Conservation (phyloP, 257 asterid genomes). For the Petunia secreta region DNA sequence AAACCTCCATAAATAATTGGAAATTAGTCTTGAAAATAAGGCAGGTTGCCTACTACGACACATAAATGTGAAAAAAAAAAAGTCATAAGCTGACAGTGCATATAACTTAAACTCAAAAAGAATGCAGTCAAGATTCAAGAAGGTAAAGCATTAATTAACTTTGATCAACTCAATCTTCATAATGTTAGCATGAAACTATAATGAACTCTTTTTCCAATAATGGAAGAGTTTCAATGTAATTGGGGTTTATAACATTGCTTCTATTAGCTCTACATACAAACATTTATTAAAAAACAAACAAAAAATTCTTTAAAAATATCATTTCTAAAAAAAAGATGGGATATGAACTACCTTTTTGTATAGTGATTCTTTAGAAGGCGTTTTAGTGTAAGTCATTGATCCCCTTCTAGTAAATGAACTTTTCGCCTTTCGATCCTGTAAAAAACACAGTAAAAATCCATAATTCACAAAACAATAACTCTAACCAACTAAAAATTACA, state of each 20-base stretch:
- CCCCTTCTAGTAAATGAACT: constrained; percentile 79
- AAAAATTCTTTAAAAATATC: neutral
- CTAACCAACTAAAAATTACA: neutral
- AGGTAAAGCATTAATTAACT: constrained; percentile 3
- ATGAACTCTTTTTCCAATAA: neutral
- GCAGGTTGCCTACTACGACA: no score
- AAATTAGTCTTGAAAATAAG: no score
- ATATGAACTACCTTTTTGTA: constrained; percentile 62
- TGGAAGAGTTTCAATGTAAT: neutral
- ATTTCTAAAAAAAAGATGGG: neutral
- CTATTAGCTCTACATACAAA: neutral
- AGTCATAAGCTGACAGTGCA: no score
- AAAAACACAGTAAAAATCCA: constrained; percentile 17
- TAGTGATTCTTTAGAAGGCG: constrained; percentile 82
- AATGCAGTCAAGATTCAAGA: neutral
- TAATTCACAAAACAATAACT: constrained; percentile 8
- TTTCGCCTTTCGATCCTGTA: constrained; percentile 73
- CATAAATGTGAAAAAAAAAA: no score
- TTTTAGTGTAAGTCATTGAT: constrained; percentile 86
- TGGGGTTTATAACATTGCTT: neutral
- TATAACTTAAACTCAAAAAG: no score
- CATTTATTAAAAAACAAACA: neutral
- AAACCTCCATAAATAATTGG: no score
- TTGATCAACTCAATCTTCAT: constrained; percentile 1
- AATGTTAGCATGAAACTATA: neutral